Evolutionary conservation across 75 land plant genomes (phyloP).

Genomic region (Sequoiadendron giganteum): DNA sequence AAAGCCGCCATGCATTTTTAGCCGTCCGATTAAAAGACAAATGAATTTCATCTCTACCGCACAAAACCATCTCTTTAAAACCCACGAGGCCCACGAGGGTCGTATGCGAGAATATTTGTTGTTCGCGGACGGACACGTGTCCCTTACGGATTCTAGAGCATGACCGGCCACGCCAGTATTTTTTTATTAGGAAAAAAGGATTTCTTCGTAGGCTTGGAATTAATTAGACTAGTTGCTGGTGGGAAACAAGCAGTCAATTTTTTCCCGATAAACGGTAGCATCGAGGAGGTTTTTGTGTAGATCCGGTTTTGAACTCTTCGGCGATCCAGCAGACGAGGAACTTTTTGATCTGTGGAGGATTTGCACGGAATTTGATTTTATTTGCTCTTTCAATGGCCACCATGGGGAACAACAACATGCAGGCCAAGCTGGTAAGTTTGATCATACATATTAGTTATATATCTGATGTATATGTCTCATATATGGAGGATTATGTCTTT

Average conservation of each 20-base stretch:
- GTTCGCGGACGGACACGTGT: neutral
- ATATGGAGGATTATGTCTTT: neutral
- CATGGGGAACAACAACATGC: neutral
- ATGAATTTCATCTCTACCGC: neutral
- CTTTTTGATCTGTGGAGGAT: neutral
- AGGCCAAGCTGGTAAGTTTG: slow-evolving; percentile 1
- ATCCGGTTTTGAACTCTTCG: neutral
- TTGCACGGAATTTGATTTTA: neutral
- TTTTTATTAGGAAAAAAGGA: neutral
- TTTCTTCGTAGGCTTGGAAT: neutral
- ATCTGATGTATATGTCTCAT: too few species aligned
- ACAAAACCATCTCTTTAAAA: neutral
- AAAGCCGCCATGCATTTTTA: too few species aligned
- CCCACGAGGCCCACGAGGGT: neutral
- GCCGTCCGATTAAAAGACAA: too few species aligned
- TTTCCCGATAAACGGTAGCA: neutral
- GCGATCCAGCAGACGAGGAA: neutral
- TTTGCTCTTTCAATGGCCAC: neutral
- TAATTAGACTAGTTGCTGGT: neutral
- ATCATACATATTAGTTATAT: neutral
- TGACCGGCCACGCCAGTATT: neutral
- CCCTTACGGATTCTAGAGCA: neutral
- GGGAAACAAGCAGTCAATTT: neutral
- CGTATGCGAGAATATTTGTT: neutral
- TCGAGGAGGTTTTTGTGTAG: neutral